Evolutionary conservation across 345 rosid genomes (phyloP).

Genomic region (Corymbia maculata): DNA sequence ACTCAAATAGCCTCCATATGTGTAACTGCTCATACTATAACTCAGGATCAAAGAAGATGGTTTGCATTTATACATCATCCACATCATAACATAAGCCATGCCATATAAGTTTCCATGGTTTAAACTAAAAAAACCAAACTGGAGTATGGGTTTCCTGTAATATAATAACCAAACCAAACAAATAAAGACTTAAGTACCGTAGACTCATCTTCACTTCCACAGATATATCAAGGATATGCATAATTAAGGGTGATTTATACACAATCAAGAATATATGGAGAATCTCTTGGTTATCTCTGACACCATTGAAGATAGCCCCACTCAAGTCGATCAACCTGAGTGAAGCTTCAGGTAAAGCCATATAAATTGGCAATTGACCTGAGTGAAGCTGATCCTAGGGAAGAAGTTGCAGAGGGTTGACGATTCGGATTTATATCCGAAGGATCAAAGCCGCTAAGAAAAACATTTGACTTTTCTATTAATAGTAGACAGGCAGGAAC

Average conservation of each 20-base stretch:
- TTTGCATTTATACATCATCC: neutral
- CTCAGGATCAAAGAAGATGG: neutral
- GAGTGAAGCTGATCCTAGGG: neutral
- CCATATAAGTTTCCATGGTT: neutral
- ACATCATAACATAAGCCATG: neutral
- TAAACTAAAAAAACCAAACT: neutral
- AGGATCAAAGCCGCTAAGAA: neutral
- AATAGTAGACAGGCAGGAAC: neutral
- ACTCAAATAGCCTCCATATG: neutral
- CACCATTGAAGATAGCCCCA: neutral
- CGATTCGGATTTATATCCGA: neutral
- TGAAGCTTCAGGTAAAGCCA: neutral
- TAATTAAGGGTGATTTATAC: neutral
- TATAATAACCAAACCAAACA: neutral
- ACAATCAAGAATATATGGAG: neutral
- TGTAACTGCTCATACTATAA: neutral
- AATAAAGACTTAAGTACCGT: neutral
- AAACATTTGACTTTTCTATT: neutral
- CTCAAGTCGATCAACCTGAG: neutral
- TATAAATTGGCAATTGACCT: neutral
- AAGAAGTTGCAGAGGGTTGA: neutral
- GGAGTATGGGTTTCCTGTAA: neutral
- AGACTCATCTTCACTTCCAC: neutral
- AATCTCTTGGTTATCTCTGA: neutral
- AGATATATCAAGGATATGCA: neutral